Base-by-base conservation (phyloP, 305 asterid genomes). In the Fraxinus sp. region DNA sequence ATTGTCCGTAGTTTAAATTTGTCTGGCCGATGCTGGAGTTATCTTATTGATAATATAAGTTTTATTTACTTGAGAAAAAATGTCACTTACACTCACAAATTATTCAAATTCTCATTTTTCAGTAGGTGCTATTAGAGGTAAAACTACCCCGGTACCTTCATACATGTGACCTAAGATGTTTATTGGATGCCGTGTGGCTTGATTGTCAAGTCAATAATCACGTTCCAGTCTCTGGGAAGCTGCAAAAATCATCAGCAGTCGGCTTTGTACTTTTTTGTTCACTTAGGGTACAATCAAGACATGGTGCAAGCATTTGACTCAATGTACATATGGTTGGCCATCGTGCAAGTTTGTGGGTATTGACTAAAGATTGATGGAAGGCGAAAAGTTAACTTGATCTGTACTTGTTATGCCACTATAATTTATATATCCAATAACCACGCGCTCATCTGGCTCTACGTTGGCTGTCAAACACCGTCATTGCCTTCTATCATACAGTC, bases 41-140 rank as follows among this genome's bases (percentile, higher is more conserved):
- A 8, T 64, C 33, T 24, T 64, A 26, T 11, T 26, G 36, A 2
- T 7, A 26, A 26, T 26, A 24, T 26, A 66, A 66, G 74, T 22
- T 66, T 66, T 4, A 66, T 66, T 26, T 26, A 66, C 36, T 18
- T 20, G 4, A 22, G 22, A 22, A 20, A 22, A 20, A 20, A 20
- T n/a, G 9, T 20, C 32, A 8, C 13, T 62, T 20, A 3, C 14
- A 9, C 14, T 1, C 4, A 2, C 5, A 22, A 64, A 64, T 9
- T 22, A 22, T 24, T 64, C n/a, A 1, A 4, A 28, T 68, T 68
- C 75, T 68, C 20, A 30, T 68, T 68, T 68, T 68, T 3, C 39
- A 68, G 39, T 68, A 10, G 75, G 75, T 68, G 75, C 75, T 5
- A 68, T 68, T 68, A 68, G 75, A 68, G 75, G 20, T 68, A 68